Evolutionary conservation across 352 stramenopile species (phyloP).

Genomic region (Phytophthora tubulina): DNA sequence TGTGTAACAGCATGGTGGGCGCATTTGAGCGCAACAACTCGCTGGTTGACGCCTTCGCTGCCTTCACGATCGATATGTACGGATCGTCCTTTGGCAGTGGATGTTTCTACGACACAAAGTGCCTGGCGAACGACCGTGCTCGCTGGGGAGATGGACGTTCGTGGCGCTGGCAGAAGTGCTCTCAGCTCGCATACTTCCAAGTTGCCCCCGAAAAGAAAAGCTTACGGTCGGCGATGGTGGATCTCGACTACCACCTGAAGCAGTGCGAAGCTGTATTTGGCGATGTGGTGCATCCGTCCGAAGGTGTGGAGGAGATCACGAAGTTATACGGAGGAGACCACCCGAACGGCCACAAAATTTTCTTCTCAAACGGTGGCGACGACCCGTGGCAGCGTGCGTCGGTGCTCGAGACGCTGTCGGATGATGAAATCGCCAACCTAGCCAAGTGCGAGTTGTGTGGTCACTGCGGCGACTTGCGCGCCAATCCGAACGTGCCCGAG

Average conservation of each 20-base stretch:
- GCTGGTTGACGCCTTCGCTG: conserved; percentile 76
- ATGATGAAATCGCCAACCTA: conserved; percentile 72
- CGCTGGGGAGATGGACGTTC: conserved; percentile 82
- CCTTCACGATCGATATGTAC: conserved; percentile 86
- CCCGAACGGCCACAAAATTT: conserved; percentile 80
- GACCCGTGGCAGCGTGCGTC: conserved; percentile 89
- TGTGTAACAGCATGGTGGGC: conserved; percentile 70
- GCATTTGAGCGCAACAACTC: conserved; percentile 62
- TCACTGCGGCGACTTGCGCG: conserved; percentile 80
- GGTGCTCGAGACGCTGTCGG: conserved; percentile 62
- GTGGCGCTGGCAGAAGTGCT: conserved; percentile 91
- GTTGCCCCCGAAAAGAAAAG: conserved; percentile 68
- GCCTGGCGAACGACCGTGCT: conserved; percentile 54
- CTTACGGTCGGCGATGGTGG: conserved; percentile 71
- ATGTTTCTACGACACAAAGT: conserved; percentile 89
- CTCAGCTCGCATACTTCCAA: conserved; percentile 90
- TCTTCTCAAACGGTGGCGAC: conserved; percentile 86
- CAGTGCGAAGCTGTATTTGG: conserved; percentile 85
- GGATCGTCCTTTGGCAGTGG: conserved; percentile 75
- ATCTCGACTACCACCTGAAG: conserved; percentile 81
- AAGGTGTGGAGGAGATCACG: conserved; percentile 66
- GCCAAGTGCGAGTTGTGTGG: conserved; percentile 85
- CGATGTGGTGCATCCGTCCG: conserved; percentile 64
- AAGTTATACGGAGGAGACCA: conserved; percentile 82
- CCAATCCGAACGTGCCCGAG: conserved; percentile 55